phyloP scores from a whole-genome alignment of 2,329 filamentous ascomycete species.

The Ascocoryne sarcoides region DNA sequence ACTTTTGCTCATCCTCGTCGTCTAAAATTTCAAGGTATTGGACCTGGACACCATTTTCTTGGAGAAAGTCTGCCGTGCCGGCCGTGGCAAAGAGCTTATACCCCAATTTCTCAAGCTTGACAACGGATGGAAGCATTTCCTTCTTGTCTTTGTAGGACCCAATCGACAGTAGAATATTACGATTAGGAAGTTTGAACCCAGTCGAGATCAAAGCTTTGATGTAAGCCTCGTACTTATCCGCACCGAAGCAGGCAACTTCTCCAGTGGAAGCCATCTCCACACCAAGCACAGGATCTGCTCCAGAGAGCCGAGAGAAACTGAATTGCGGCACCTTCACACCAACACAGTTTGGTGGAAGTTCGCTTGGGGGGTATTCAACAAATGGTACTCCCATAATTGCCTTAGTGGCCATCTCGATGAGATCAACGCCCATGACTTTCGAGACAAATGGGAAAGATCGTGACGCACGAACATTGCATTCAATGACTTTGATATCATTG shows the following conservation, averaged over 20 bases:
- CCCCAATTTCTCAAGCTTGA: conserved; percentile 81
- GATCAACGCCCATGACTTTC: conserved; percentile 95
- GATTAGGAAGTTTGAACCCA: conserved; percentile 91
- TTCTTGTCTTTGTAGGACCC: conserved; percentile 97
- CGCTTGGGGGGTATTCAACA: conserved; percentile 68
- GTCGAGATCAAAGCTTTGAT: conserved; percentile 93
- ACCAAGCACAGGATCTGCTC: conserved; percentile 90
- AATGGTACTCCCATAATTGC: conserved; percentile 85
- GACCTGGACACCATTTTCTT: conserved; percentile 83
- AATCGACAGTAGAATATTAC: conserved; percentile 90
- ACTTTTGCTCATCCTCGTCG: conserved; percentile 74
- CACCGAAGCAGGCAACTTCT: conserved; percentile 93
- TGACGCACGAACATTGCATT: conserved; percentile 95
- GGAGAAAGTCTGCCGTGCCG: conserved; percentile 92
- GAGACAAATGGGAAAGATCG: conserved; percentile 97
- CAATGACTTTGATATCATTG: conserved; percentile 99
- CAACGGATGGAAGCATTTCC: conserved; percentile 89
- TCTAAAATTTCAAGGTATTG: conserved; percentile 87
- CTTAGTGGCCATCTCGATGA: conserved; percentile 98
- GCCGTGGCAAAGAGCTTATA: conserved; percentile 95
- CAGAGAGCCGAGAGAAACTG: conserved; percentile 94
- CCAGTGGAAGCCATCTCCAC: conserved; percentile 99
- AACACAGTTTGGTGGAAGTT: conserved; percentile 72
- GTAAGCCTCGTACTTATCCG: conserved; percentile 95
- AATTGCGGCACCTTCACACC: conserved; percentile 98